A percentile compares a stretch with the other conserved stretches of the same genome.
These are phyloP conservation scores for Xylaria sp. DNA, from an alignment of 2,329 filamentous ascomycete genomes.

Conservation along the genomic window DNA sequence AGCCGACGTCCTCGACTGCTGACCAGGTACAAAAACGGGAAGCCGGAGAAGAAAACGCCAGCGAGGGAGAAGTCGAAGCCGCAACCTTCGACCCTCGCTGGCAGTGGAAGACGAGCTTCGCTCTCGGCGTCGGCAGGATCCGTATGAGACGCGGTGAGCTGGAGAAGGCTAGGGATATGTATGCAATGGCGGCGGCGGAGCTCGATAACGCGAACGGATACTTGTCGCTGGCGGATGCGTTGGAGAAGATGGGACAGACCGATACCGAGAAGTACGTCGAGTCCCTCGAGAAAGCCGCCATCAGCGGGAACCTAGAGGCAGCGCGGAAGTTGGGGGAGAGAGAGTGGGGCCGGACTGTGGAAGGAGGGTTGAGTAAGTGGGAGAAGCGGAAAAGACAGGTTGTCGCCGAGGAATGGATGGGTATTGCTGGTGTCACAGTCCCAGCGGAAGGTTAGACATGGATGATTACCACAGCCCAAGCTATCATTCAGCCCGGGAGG, in stretches of 20 bases:
- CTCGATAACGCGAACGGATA: constrained; percentile 48
- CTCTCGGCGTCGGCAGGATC: constrained; percentile 48
- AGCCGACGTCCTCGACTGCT: not conserved
- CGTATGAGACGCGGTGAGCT: constrained; percentile 41
- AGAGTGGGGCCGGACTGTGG: constrained; percentile 34
- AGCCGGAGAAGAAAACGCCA: not conserved
- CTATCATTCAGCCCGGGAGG: not conserved
- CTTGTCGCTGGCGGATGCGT: constrained; percentile 45
- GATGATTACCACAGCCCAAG: not conserved
- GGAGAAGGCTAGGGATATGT: constrained; percentile 41
- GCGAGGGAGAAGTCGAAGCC: constrained; percentile 24
- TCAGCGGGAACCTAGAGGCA: constrained; percentile 43
- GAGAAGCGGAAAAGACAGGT: constrained; percentile 39
- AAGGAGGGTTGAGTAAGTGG: constrained; percentile 33
- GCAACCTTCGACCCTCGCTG: constrained; percentile 42
- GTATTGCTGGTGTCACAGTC: constrained; percentile 8
- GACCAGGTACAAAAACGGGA: not conserved
- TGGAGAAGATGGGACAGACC: constrained; percentile 37
- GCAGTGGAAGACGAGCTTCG: constrained; percentile 52
- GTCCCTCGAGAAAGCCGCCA: constrained; percentile 50
- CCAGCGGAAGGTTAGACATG: not conserved
- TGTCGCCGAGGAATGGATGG: constrained; percentile 43
- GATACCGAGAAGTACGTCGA: constrained; percentile 42
- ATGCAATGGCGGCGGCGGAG: constrained; percentile 45
- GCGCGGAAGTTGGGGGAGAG: constrained; percentile 46